Evolutionary conservation across 352 stramenopile species (phyloP), one percentile per base, ranked within the genome.

Genomic region (Aphanomyces cochlioides): DNA sequence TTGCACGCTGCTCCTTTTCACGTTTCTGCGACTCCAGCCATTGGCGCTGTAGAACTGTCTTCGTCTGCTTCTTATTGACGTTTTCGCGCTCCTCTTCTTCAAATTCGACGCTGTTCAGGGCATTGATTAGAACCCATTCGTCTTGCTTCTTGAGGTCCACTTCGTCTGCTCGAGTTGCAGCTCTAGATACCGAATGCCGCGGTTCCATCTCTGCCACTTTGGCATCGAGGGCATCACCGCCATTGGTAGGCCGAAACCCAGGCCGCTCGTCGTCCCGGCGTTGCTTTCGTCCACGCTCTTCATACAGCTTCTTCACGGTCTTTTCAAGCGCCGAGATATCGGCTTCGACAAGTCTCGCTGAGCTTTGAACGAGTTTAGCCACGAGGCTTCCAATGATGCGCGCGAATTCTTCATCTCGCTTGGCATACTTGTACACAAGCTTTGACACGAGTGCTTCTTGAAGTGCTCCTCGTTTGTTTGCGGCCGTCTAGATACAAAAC

Each of bases 81-180:
- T 82, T 80, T 17, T 77, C 77, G 57, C 80, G 75, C 40, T 87
- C 77, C 48, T 85, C 79, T 43, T 78, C 84, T 54, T 90, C 83
- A 70, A 81, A 88, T 66, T 90, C 83, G 21, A 90, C 81, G n/a
- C 56, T 77, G 36, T 80, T 87, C 36, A 90, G 77, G 10, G 83
- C 83, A 57, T 90, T 89, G 10, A 90, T 78, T 59, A 90, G 74
- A 13, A 90, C 83, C 83, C 83, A 90, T 67, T 90, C 83, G 63
- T 90, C 83, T 39, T 87, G 80, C 4, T 68, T 74, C 43, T 83
- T 78, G 1, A 87, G 69, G 38, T 75, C 73, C 5, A 72, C 38
- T 6, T 72, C 21, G 10, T 3, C 66, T 19, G 28, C 10, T 61
- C 53, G 47, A 7, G 13, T 19, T 12, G 57, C 1, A 37, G 17